Evolutionary conservation across 441 rosid genomes (phyloP), one percentile per base, ranked within the genome.

Genomic region (Jatropha multifida): DNA sequence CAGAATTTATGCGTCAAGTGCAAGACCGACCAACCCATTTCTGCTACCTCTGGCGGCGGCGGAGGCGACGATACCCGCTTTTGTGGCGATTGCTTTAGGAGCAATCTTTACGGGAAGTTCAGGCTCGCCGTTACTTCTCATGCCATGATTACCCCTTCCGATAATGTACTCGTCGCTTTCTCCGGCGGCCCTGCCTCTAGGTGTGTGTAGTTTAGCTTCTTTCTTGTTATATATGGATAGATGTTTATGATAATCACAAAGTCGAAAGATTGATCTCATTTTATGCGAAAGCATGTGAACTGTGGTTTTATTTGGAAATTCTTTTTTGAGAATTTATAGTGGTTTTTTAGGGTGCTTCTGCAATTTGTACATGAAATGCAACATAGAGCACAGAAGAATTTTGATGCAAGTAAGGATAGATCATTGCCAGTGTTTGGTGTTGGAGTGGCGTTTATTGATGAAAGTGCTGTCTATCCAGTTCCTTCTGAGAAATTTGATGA

Each of bases 131-230:
- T 95, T 58, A 84, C 93, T 75, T 90, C 92, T 26, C 88, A 93
- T 69, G 91, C 98, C 71, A 88, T 93, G 98, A 92, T 93, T 68
- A 88, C 94, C 60, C 97, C 99, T 81, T 82, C 91, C 12, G 99
- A 95, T 79, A 88, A 93, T 11, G 91, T 92, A 20, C 98, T 92
- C 54, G 93, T 95, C 51, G 97, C 99, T 58, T 92, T 95, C 91
- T 93, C 99, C 4, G 99, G 97, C 11, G 99, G 98, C 61, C 84
- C 92, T 69, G 80, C 92, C 78, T 95, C 99, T 74, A 90, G 99
- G 98, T 60, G 40, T 60, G 12, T 27, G 17, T 26, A 23, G 6
- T 32, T 27, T 5, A 32, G 18, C 3, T 71, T 0, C 14, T 48
- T 14, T 48, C 32, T 48, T 46, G 42, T 65, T 4, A 4, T 32